Percentiles rank a stretch among this genome's conserved stretches.
Conservation (phyloP, 2,329 filamentous ascomycete species). For the Cytospora paraplurivora region DNA sequence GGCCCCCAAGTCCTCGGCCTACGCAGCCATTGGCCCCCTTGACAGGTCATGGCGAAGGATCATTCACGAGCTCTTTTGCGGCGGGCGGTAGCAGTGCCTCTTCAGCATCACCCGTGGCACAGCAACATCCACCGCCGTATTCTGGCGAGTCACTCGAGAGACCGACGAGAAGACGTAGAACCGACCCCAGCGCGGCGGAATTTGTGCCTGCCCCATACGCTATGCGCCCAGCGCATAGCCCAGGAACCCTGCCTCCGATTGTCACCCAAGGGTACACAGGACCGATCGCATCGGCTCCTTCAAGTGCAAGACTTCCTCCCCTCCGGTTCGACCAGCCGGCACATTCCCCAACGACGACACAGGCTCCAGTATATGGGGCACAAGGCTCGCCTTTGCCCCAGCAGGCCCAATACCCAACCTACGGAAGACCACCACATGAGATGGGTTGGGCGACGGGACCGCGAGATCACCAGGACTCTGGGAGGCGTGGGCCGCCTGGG, state of each 20-base stretch:
- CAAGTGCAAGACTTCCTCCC: conserved; percentile 51
- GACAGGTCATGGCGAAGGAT: conserved; percentile 22
- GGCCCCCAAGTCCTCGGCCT: conserved; percentile 53
- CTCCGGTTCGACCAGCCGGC: conserved; percentile 49
- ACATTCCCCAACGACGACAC: conserved; percentile 34
- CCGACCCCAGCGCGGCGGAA: conserved; percentile 38
- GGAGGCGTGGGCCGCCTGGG: conserved; percentile 6
- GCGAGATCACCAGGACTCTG: conserved; percentile 25
- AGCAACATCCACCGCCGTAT: conserved; percentile 31
- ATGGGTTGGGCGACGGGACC: conserved; percentile 43
- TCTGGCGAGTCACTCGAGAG: conserved; percentile 45
- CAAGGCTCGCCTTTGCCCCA: conserved; percentile 25
- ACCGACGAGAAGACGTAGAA: conserved; percentile 49
- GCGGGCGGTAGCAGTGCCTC: conserved; percentile 24
- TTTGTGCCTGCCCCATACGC: conserved; percentile 45
- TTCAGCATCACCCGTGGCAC: conserved; percentile 34
- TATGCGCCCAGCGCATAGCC: conserved; percentile 36
- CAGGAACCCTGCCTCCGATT: conserved; percentile 46
- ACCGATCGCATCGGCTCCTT: conserved; percentile 31
- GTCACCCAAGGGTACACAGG: conserved; percentile 24
- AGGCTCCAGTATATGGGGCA: conserved; percentile 13
- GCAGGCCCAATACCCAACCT: conserved; percentile 30
- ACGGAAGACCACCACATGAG: conserved; percentile 40
- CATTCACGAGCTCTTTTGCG: conserved; percentile 22
- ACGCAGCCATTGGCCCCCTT: conserved; percentile 25